Evolutionary conservation across 164 flowering plant genomes (phyloP).

Genomic region (Chimonanthus praecox): DNA sequence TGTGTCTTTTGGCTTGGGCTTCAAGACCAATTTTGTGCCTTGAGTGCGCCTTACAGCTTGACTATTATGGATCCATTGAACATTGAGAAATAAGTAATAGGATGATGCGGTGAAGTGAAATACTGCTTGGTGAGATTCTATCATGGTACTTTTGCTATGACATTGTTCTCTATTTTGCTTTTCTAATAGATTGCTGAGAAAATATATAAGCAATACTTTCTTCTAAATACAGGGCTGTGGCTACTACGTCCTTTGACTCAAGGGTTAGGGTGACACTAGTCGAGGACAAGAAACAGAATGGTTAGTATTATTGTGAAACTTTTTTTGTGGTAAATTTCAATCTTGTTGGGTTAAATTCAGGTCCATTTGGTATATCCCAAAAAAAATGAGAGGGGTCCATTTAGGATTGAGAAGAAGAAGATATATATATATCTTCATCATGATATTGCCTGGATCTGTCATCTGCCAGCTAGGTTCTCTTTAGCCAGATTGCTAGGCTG

Average conservation of each 20-base stretch:
- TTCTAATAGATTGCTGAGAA: background rate
- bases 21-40: too few relatives aligned
- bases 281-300: slow-evolving; percentile 34
- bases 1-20: too few relatives aligned
- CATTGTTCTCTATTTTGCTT: background rate
- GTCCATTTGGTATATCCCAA: background rate
- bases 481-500: background rate
- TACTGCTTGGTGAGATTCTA: background rate
- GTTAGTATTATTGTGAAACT: slow-evolving; percentile 27
- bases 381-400: too few relatives aligned
- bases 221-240: slow-evolving; percentile 50
- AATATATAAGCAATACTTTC: background rate
- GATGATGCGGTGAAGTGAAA: too few relatives aligned
- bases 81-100: too few relatives aligned
- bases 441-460: background rate
- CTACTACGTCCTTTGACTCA: slow-evolving; percentile 72
- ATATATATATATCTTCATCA: background rate
- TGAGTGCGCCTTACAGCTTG: too few relatives aligned
- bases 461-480: too few relatives aligned
- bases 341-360: background rate
- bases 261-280: slow-evolving; percentile 73
- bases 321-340: background rate
- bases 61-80: too few relatives aligned
- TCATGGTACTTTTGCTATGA: background rate
- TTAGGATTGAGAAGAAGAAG: background rate